Evolutionary conservation across 2,329 filamentous ascomycete genomes (phyloP), one percentile per base, ranked within the genome.

Genomic region (Epichloe baconii): DNA sequence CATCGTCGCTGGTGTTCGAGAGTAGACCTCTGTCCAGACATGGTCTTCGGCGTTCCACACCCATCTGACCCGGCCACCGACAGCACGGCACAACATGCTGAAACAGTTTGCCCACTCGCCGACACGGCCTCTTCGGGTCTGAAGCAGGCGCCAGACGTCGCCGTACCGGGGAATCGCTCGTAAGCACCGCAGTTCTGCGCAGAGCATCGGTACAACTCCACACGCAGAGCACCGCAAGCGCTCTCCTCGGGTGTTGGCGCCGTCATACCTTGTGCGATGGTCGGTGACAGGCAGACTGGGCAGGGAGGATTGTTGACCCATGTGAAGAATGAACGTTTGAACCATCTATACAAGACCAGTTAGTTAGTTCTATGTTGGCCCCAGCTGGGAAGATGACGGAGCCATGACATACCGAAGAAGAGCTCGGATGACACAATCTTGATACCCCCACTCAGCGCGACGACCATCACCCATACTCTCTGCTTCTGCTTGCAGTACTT

Each of bases 51-150:
- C 85, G 60, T 97, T 97, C 93, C 93, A 98, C 11, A 98, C 86
- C 93, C 93, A 98, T 62, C 93, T 82, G 23, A 96, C 89, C 54
- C 91, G 80, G 54, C 86, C 87, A 47, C 91, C 91, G 14, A 97
- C 82, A 4, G 93, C 93, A 54, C 91, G 82, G 73, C 91, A 97
- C 49, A 98, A 78, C 93, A 97, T 97, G 71, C 85, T 91, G 71
- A 98, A 98, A 75, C 90, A 96, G 70, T 96, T 97, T 58, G 88
- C 89, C 89, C 93, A 97, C 71, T 98, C 93, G 55, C 93, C 93
- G 54, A 85, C 85, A 58, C 93, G 83, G 37, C 93, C 93, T 58
- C 86, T 79, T 58, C 87, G 77, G 31, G 88, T 94, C 66, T 96
- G 86, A 43, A 98, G 72, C 54, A 97, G 71, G 48, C 89, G 84